Conservation (phyloP, 345 rosid species). For the Reutealis trisperma region DNA sequence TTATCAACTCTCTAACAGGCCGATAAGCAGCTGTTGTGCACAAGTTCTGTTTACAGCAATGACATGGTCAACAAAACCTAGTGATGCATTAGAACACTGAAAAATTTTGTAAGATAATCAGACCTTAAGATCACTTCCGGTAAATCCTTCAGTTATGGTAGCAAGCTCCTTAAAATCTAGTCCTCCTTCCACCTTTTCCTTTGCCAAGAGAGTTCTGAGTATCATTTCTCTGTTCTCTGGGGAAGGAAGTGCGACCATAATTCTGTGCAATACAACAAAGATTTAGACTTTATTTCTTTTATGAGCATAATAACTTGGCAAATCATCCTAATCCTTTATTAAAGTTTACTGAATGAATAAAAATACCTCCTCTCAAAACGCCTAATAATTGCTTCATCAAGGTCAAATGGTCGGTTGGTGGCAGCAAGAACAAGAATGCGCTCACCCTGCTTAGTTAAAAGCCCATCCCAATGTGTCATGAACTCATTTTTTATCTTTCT, state of each 20-base stretch:
- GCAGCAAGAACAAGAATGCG: slow-evolving; percentile 95
- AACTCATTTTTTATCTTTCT: slow-evolving; percentile 81
- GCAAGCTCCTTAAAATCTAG: slow-evolving; percentile 75
- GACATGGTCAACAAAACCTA: not conserved
- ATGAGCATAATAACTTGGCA: not conserved
- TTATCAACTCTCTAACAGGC: slow-evolving; percentile 81
- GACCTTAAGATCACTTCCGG: slow-evolving; percentile 92
- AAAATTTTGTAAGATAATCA: not conserved
- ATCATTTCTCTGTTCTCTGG: slow-evolving; percentile 77
- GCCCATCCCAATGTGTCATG: slow-evolving; percentile 96
- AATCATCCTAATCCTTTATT: no score
- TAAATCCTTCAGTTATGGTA: slow-evolving; percentile 72
- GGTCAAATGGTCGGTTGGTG: slow-evolving; percentile 94
- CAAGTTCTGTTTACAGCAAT: slow-evolving; percentile 48
- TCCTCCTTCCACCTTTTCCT: slow-evolving; percentile 65
- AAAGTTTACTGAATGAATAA: not conserved
- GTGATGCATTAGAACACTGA: not conserved
- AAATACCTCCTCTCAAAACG: slow-evolving; percentile 87
- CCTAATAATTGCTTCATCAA: slow-evolving; percentile 91
- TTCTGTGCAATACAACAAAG: slow-evolving; percentile 37
- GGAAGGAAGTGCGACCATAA: slow-evolving; percentile 76
- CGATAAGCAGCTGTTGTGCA: slow-evolving; percentile 93
- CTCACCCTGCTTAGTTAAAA: slow-evolving; percentile 70
- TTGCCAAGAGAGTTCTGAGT: slow-evolving; percentile 58
- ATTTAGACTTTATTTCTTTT: not conserved